These are phyloP conservation scores for Dendrobium huoshanense DNA, from an alignment of 106 monocot species.

Conservation along the genomic window DNA sequence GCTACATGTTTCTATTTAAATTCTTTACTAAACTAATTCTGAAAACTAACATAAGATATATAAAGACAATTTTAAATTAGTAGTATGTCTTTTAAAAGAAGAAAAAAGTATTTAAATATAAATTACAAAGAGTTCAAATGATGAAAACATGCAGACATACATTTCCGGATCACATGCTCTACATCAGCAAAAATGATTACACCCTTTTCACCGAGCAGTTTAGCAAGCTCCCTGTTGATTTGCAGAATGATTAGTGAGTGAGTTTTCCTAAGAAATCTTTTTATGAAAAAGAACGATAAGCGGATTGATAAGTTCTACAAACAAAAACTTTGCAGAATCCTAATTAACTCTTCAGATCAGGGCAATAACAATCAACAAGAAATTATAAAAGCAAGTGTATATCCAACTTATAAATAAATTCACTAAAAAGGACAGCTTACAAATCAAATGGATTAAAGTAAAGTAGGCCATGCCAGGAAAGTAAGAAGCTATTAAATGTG, in stretches of 20 bases:
- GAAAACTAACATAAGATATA: neutral
- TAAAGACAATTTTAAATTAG: neutral
- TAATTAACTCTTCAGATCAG: neutral
- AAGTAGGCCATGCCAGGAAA: neutral
- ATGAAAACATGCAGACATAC: constrained; percentile 28
- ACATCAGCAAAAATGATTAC: constrained; percentile 74
- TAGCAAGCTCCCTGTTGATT: constrained; percentile 73
- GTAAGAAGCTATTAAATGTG: neutral
- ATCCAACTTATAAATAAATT: constrained; percentile 1
- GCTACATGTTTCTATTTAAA: neutral
- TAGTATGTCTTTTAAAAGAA: neutral
- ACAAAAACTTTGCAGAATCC: neutral
- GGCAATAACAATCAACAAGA: neutral
- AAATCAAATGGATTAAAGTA: neutral
- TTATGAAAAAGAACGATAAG: neutral
- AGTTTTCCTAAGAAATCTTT: neutral
- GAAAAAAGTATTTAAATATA: neutral
- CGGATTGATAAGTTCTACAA: neutral
- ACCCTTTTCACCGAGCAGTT: constrained; percentile 67
- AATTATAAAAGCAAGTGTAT: neutral
- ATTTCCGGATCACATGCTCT: constrained; percentile 63
- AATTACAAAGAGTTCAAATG: neutral
- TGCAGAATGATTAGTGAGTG: neutral
- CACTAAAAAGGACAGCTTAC: neutral
- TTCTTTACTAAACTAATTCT: neutral